Evolutionary conservation across 2,329 filamentous ascomycete genomes (phyloP), one percentile per base, ranked within the genome.

Genomic region (Ophiocordyceps camponoti-rufipedis): DNA sequence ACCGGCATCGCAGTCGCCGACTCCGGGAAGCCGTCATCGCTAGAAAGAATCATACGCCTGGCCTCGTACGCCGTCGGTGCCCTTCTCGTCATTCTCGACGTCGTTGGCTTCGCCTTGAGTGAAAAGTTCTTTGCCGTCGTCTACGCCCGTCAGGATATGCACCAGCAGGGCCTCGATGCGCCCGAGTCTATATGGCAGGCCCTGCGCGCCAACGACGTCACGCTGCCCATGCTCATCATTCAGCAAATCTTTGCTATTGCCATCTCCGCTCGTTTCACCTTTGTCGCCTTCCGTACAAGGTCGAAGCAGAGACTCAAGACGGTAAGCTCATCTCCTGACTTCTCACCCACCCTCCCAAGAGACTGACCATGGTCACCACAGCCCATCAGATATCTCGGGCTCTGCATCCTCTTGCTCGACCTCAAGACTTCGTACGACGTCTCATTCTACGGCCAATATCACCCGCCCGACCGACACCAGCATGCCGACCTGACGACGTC

Each of bases 321-420:
- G 32, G 55, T 57, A 43, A 43, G 55, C 31, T 28, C 33, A 2
- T 16, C 28, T 28, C 28, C 16, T 28, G 9, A 8, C 3, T 11
- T 18, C 14, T 29, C 14, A 12, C 12, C n/a, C 31, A 18, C 3
- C n/a, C 31, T 19, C 3, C 42, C 18, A 8, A 23, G 28, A 35
- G 9, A 4, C 16, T 13, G 16, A 44, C 10, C 42, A 14, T n/a
- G 4, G 6, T n/a, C 23, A 2, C n/a, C 43, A 9, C 13, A 58
- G 55, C 44, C 52, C 10, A 50, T 52, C 4, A 52, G 41, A 7
- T 53, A 53, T 41, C 48, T 59, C 8, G 47, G 59, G 12, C 50
- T 46, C 2, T 48, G 52, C 19, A 50, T 53, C 4, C 28, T 46
- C 1, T 46, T 59, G 4, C 57, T 57, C 53, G 47, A 61, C 2